Evolutionary conservation across 495 filamentous ascomycete genomes (phyloP), one percentile per base, ranked within the genome.

Genomic region (Xylaria flabelliformis): DNA sequence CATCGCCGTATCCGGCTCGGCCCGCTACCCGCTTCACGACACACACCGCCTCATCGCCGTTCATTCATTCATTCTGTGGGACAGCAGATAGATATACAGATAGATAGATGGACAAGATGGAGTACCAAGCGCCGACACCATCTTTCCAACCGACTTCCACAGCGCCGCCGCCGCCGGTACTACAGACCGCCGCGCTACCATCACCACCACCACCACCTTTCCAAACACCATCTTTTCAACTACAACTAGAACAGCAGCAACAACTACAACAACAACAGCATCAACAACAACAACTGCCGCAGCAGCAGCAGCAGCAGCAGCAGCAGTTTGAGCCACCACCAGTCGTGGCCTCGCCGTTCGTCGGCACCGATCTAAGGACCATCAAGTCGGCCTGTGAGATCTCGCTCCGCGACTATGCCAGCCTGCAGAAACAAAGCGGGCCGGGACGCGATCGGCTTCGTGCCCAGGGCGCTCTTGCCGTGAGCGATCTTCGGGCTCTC

Each of bases 391-490:
- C 77, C 19, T 74, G 78, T 41, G 79, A 81, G 71, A 77, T 73
- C 44, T 77, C 79, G 2, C 64, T 84, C 48, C 72, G 76, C n/a
- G 82, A 84, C 69, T 81, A 81, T 72, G 72, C 81, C 61, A 69
- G 74, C 17, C 59, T 81, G 50, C 78, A 77, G 70, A 77, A 75
- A 58, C 69, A 75, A 51, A 75, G 74, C 7, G 67, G 73, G 10
- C 46, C 44, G 41, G 53, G 62, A 58, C 77, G 80, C n/a, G 75
- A 78, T 19, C 76, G 80, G 15, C 66, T 85, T 62, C 72, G 80
- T 12, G 66, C 63, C 36, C 82, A 85, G 74, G 76, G 77, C 6
- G 76, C 76, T 26, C 65, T 82, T 8, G 80, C 80, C 29, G 68
- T 81, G 6, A 75, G 67, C 10, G 80, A 84, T 50, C 67, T 86